Base-by-base conservation (phyloP, 352 stramenopile genomes). In the Phytophthora tentaculata region DNA sequence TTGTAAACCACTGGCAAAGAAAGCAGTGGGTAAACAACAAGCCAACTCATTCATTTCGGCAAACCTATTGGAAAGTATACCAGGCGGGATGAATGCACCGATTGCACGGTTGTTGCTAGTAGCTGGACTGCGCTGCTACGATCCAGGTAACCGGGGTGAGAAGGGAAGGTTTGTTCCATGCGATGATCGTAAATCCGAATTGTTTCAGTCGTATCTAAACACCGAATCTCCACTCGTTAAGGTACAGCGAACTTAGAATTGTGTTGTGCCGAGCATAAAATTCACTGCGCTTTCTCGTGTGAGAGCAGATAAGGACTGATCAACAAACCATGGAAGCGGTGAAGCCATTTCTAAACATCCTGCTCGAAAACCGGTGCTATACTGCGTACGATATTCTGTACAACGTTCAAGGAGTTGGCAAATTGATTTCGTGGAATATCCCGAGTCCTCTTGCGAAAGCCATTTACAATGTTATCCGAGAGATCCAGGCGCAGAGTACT, bases 331-430 rank as follows among this genome's bases (percentile, higher is more conserved):
- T 79, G 43, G 73, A 86, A 61, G 70, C 73, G 16, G 56, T 74
- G 0, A 78, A 81, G 19, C 74, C 70, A 19, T 76, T 78, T 48
- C 39, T 84, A 0, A 54, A 73, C 13, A 74, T 62, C 2, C 24
- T 92, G 22, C 62, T 72, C 0, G 66, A 88, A 14, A 85, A 88
- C 19, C 52, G 66, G 2, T 90, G 81, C 48, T 89, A 77, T 24
- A 85, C 72, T 1, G 79, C 63, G 9, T 84, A 80, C 35, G 82
- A 92, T 51, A 63, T 92, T 41, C 70, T 92, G 32, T 81, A 83
- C 61, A 84, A 80, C 32, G 71, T 79, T 2, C 68, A 69, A 13
- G 80, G 79, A 5, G 66, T 89, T 5, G 60, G 80, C 3, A 77
- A 90, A n/a, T 41, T 92, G 0, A 69, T 85, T 0, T 77, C 71